Evolutionary conservation across 2,329 filamentous ascomycete genomes (phyloP), one percentile per base, ranked within the genome.

Genomic region (Thielaviopsis ethacetica): DNA sequence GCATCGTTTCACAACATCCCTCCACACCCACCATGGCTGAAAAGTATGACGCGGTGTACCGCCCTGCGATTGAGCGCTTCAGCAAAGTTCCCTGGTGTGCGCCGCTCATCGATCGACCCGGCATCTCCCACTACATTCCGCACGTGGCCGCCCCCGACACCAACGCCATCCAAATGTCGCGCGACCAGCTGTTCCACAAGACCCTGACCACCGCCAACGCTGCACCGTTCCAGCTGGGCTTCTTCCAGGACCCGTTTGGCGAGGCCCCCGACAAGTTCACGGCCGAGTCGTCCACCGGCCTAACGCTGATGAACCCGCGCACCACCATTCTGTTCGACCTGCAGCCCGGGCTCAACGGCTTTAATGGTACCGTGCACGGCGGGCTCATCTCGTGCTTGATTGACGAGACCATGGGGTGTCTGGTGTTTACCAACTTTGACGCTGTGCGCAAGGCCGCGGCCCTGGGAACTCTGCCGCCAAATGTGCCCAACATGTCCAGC

Each of bases 371-470:
- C 6, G 58, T 62, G 1, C 66, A 68, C 56, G 67, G 66, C 34
- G 67, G 66, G 4, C 56, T 68, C 1, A 58, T 65, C 12, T 49
- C 61, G 7, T 54, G 63, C 9, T 9, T 66, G 9, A 63, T 68
- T 17, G 67, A 68, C 62, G 67, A 69, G 58, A 64, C 64, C 41
- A 68, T 68, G 66, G 65, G 65, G 24, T 55, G 54, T 26, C 56
- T 68, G 30, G 55, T 66, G 21, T 62, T 64, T 24, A 50, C 62
- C 54, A 67, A 67, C 51, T 59, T 64, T 53, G 38, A 63, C 30
- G 54, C 59, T 4, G 61, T 64, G 49, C n/a, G 51, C 1, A n/a
- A 56, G 22, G 57, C 53, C 12, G 59, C 59, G 22, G 54, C 41
- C 1, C 57, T 60, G 22, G 58, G 60, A 12, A 26, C 38, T n/a